phyloP scores from a whole-genome alignment of 345 rosid genomes.

The Noccaea bulbosa region DNA sequence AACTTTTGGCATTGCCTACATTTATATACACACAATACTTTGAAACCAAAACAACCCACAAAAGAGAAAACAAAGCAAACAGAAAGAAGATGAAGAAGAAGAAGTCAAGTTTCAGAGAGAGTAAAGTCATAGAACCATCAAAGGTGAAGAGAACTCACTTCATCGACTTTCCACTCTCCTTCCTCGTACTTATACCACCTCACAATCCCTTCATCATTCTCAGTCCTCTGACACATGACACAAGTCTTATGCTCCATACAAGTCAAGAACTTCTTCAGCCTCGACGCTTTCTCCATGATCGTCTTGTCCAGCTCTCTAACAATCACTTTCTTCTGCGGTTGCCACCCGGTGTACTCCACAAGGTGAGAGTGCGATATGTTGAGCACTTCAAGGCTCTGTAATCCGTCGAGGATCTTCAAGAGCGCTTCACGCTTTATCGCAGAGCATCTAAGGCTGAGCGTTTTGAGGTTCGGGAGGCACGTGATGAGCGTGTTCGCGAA shows the following conservation, averaged over 20 bases:
- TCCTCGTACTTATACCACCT: conserved; percentile 89
- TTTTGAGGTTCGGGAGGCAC: conserved; percentile 58
- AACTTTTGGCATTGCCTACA: conserved; percentile 35
- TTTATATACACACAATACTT: conserved; percentile 29
- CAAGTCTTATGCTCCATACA: conserved; percentile 68
- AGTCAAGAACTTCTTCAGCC: conserved; percentile 58
- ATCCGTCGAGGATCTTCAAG: conserved; percentile 57
- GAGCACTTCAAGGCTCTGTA: conserved; percentile 66
- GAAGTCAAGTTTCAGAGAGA: not conserved
- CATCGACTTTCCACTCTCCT: conserved; percentile 81
- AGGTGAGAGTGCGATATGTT: conserved; percentile 81
- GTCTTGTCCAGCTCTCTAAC: conserved; percentile 54
- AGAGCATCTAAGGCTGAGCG: conserved; percentile 76
- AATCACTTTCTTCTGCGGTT: conserved; percentile 48
- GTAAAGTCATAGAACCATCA: conserved; percentile 42
- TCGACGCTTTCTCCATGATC: conserved; percentile 62
- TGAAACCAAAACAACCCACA: conserved; percentile 14
- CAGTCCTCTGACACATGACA: conserved; percentile 76
- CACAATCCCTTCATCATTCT: conserved; percentile 74
- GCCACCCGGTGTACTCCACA: conserved; percentile 51
- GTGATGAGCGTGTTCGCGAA: conserved; percentile 54
- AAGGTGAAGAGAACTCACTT: conserved; percentile 58
- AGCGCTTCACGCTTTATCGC: conserved; percentile 62
- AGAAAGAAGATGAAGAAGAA: not conserved
- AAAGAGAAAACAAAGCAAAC: not conserved